These are phyloP conservation scores for Sugiyamaella boreocaroliniensis DNA, from an alignment of 805 yeast genomes.

Conservation along the genomic window DNA sequence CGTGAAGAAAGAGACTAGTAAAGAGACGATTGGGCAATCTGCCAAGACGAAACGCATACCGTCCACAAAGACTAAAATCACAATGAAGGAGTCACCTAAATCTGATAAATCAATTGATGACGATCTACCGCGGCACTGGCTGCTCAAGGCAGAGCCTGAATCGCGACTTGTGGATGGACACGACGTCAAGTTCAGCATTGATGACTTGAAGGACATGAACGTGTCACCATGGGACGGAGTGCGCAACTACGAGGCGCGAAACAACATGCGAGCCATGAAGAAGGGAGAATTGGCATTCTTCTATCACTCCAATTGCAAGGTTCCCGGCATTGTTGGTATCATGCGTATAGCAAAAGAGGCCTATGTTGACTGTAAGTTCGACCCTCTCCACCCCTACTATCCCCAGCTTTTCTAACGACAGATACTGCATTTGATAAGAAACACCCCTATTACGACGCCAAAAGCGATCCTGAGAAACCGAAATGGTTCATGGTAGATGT, in stretches of 20 bases:
- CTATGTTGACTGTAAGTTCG: conserved; percentile 25
- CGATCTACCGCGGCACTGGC: conserved; percentile 36
- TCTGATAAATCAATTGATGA: not conserved
- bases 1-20: not conserved
- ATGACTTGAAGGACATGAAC: conserved; percentile 35
- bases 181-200: conserved; percentile 45
- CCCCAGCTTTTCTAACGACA: conserved; percentile 2
- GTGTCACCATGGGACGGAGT: conserved; percentile 55
- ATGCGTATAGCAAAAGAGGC: conserved; percentile 28
- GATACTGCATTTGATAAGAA: conserved; percentile 35
- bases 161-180: conserved; percentile 43
- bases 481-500: conserved; percentile 56
- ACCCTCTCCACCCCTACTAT: too few relatives aligned
- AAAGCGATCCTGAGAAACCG: conserved; percentile 37
- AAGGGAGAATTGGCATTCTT: conserved; percentile 44
- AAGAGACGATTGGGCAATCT: not conserved
- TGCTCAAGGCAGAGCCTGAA: conserved; percentile 51
- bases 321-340: conserved; percentile 51
- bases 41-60: not conserved
- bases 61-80: not conserved
- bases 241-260: conserved; percentile 51
- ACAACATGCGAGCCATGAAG: conserved; percentile 43
- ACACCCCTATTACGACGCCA: conserved; percentile 44
- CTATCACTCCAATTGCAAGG: conserved; percentile 50
- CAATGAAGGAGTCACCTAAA: not conserved